Percentiles rank a stretch among this genome's conserved stretches.
phyloP scores from a whole-genome alignment of 1,139 yeast genomes.

The Meyerozyma sp. region DNA sequence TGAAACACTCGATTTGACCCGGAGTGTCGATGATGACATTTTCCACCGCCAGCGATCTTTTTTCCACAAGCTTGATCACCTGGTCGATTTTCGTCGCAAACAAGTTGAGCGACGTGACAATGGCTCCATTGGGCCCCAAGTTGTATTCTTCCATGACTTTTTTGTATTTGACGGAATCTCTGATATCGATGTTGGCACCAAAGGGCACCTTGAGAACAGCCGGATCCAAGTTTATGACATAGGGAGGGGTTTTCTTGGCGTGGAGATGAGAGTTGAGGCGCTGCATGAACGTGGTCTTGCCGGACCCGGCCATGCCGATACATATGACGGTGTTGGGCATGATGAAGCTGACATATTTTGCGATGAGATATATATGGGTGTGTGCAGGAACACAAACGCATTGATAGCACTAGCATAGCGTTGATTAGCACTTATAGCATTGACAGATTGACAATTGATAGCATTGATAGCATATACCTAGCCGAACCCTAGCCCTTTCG shows the following conservation, averaged over 20 bases:
- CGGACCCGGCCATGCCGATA: constrained; percentile 97
- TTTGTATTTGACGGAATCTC: constrained; percentile 93
- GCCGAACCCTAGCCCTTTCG: no score
- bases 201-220: constrained; percentile 91
- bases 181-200: constrained; percentile 89
- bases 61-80: constrained; percentile 80
- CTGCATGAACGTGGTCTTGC: constrained; percentile 98
- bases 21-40: constrained; percentile 94
- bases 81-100: constrained; percentile 96
- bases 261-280: constrained; percentile 86
- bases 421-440: no score
- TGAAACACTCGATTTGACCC: constrained; percentile 96
- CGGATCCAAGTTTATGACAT: constrained; percentile 92
- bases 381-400: background rate
- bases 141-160: constrained; percentile 93
- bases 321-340: constrained; percentile 65
- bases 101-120: constrained; percentile 87
- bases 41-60: constrained; percentile 57
- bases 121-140: constrained; percentile 97
- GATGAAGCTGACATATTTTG: background rate
- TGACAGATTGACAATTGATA: no score
- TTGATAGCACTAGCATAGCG: no score
- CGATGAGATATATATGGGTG: background rate
- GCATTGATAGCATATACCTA: no score
- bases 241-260: constrained; percentile 66